These are phyloP conservation scores for Ascocoryne sarcoides DNA, from an alignment of 2,329 filamentous ascomycete genomes.

Conservation along the genomic window DNA sequence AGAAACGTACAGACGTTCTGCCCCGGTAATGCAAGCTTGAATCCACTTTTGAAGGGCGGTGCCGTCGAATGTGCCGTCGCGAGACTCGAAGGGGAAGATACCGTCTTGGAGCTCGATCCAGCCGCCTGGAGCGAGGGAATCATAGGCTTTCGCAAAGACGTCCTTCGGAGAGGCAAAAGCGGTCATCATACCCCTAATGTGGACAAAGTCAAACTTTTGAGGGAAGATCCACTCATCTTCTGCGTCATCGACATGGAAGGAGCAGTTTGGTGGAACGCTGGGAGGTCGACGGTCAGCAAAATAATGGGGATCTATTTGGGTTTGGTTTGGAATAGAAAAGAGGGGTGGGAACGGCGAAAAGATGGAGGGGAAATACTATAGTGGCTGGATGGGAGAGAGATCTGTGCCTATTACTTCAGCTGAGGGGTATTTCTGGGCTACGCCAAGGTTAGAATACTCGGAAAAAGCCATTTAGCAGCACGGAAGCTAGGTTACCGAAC, in stretches of 20 bases:
- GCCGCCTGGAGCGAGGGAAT: conserved; percentile 19
- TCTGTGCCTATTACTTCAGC: conserved; percentile 22
- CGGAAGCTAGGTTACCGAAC: conserved; percentile 20
- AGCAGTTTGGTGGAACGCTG: conserved; percentile 46
- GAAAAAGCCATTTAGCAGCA: background rate
- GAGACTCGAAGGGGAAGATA: background rate
- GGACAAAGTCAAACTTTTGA: conserved; percentile 22
- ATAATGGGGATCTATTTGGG: too few relatives aligned
- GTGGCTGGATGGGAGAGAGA: conserved; percentile 26
- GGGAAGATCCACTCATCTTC: conserved; percentile 15
- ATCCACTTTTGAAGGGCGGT: background rate
- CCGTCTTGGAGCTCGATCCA: conserved; percentile 27
- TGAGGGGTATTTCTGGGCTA: conserved; percentile 8
- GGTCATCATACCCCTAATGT: conserved; percentile 6
- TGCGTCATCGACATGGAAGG: conserved; percentile 54
- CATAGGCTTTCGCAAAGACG: background rate
- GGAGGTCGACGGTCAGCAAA: background rate
- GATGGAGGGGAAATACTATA: conserved; percentile 22
- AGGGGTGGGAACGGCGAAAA: background rate
- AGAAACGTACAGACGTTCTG: background rate
- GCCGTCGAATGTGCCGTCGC: background rate
- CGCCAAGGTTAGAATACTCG: background rate
- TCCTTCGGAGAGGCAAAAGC: background rate
- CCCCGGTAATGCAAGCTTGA: background rate
- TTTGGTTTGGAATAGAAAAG: too few relatives aligned